These are phyloP conservation scores for Ophiostoma fasciatum DNA, from an alignment of 2,329 filamentous ascomycete genomes.

Conservation along the genomic window DNA sequence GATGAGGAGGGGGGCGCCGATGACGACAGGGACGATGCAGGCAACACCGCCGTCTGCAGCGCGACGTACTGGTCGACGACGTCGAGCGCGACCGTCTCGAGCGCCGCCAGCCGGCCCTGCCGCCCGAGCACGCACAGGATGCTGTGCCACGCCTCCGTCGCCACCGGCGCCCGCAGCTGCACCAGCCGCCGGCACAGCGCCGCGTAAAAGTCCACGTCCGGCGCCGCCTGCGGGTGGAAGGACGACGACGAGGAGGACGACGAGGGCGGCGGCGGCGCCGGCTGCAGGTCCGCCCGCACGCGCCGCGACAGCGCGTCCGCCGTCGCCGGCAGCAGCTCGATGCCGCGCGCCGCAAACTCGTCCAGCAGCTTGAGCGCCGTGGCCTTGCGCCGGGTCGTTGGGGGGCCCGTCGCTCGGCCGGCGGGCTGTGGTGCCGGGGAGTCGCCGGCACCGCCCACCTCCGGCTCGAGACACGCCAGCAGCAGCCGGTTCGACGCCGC, in stretches of 20 bases:
- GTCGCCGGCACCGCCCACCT: too few relatives aligned
- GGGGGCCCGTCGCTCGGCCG: too few relatives aligned
- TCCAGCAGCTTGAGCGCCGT: constrained; percentile 21
- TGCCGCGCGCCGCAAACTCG: constrained; percentile 21
- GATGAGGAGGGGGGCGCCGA: too few relatives aligned
- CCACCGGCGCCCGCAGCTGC: constrained; percentile 25
- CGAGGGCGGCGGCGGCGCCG: too few relatives aligned
- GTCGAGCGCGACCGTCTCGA: constrained; percentile 28
- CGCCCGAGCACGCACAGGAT: constrained; percentile 30
- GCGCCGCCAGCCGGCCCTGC: constrained; percentile 26
- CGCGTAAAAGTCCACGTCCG: constrained; percentile 18
- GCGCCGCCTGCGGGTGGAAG: constrained; percentile 9
- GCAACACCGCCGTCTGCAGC: constrained; percentile 8
- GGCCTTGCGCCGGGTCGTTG: constrained; percentile 9
- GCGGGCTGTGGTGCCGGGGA: too few relatives aligned
- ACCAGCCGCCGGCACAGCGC: constrained; percentile 22
- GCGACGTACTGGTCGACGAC: constrained; percentile 25
- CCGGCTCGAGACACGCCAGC: constrained; percentile 14
- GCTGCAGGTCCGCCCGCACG: constrained; percentile 18
- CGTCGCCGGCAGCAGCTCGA: constrained; percentile 16
- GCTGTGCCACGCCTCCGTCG: constrained; percentile 26
- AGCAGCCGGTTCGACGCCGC: constrained; percentile 21
- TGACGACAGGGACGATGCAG: neutral
- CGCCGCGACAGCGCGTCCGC: constrained; percentile 16
- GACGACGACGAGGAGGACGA: too few relatives aligned